phyloP scores from a whole-genome alignment of 2,329 filamentous ascomycete genomes.

The Trichoderma simmonsii region DNA sequence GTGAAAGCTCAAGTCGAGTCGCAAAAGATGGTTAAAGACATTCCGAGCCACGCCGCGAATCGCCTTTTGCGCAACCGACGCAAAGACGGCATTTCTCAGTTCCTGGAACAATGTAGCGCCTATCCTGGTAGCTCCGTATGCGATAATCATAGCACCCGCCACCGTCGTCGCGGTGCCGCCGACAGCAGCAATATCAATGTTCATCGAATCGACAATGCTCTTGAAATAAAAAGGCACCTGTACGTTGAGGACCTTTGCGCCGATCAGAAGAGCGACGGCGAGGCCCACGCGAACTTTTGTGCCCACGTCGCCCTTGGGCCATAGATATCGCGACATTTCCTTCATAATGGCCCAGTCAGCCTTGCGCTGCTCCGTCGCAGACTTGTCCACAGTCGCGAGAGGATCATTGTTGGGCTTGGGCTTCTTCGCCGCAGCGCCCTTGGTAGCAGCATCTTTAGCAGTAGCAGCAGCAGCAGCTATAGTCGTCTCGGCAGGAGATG shows the following conservation, averaged over 20 bases:
- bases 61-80: conserved; percentile 93
- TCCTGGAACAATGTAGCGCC: conserved; percentile 90
- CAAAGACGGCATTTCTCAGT: conserved; percentile 92
- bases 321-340: conserved; percentile 94
- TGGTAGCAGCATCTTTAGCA: neutral
- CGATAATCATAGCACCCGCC: conserved; percentile 88
- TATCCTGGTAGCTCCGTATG: conserved; percentile 85
- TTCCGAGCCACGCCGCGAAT: conserved; percentile 88
- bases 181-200: conserved; percentile 80
- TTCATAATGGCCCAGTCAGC: conserved; percentile 98
- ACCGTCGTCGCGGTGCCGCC: conserved; percentile 89
- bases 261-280: conserved; percentile 78
- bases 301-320: conserved; percentile 74
- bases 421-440: conserved; percentile 21
- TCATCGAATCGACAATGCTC: conserved; percentile 96
- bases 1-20: conserved; percentile 90
- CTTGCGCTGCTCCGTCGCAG: conserved; percentile 84
- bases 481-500: neutral
- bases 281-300: conserved; percentile 82
- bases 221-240: conserved; percentile 99
- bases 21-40: conserved; percentile 86
- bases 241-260: conserved; percentile 93
- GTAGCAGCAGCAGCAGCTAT: neutral
- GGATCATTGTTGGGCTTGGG: conserved; percentile 30
- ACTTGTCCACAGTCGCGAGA: conserved; percentile 39